A percentile compares a stretch with the other conserved stretches of the same genome.
These are phyloP conservation scores for Vitis hybrid DNA, from an alignment of 177 flowering plant species.

Conservation along the genomic window DNA sequence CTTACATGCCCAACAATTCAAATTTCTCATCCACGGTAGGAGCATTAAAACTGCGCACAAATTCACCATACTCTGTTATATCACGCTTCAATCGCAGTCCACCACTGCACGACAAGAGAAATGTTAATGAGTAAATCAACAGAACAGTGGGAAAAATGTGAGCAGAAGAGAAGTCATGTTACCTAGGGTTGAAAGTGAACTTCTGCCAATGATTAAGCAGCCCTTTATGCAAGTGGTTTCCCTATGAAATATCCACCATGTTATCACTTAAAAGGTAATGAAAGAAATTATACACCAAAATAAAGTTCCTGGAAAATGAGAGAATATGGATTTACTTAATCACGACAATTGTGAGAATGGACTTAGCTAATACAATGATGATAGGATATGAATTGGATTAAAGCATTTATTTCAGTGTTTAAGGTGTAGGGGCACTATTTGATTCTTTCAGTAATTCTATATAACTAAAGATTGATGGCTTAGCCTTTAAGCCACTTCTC, in stretches of 20 bases:
- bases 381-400: background rate
- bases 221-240: constrained; percentile 89
- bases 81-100: constrained; percentile 96
- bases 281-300: background rate
- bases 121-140: background rate
- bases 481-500: background rate
- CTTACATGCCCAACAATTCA: constrained; percentile 96
- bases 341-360: background rate
- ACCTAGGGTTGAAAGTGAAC: constrained; percentile 99
- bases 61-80: constrained; percentile 96
- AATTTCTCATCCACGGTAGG: constrained; percentile 96
- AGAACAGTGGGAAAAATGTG: background rate
- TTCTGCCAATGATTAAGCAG: constrained; percentile 94
- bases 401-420: background rate
- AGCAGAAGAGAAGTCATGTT: constrained; percentile 11
- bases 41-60: constrained; percentile 92
- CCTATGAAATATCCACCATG: constrained; percentile 37
- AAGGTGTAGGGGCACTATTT: background rate
- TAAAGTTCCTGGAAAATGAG: background rate
- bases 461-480: background rate
- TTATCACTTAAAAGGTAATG: constrained; percentile 9
- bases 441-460: background rate
- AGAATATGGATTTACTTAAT: background rate
- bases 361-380: too few relatives aligned
- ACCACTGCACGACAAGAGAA: constrained; percentile 51